Percentiles rank a stretch among this genome's conserved stretches.
phyloP scores from a whole-genome alignment of 768 basidiomycete species.

The Cystofilobasidium ferigula region DNA sequence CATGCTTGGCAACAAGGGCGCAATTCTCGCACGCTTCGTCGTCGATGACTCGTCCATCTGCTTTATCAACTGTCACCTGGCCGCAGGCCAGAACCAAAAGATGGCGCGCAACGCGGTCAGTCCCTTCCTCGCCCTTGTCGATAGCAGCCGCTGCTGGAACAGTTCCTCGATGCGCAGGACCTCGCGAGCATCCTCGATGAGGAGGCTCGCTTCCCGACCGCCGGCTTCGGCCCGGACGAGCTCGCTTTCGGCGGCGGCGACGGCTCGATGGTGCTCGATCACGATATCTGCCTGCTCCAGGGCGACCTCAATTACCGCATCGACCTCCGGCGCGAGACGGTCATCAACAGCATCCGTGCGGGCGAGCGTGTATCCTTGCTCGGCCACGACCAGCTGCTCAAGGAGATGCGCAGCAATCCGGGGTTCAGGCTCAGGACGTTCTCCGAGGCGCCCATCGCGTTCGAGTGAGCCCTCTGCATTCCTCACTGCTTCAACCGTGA shows the following conservation, averaged over 20 bases:
- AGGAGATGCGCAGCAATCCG: slow-evolving; percentile 80
- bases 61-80: slow-evolving; percentile 92
- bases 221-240: slow-evolving; percentile 43
- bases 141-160: neutral
- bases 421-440: slow-evolving; percentile 75
- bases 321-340: slow-evolving; percentile 76
- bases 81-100: slow-evolving; percentile 70
- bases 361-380: slow-evolving; percentile 56
- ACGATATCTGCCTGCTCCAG: slow-evolving; percentile 85
- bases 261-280: slow-evolving; percentile 84
- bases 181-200: slow-evolving; percentile 78
- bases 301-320: slow-evolving; percentile 98
- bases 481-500: neutral
- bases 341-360: slow-evolving; percentile 57
- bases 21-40: slow-evolving; percentile 73
- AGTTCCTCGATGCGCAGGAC: slow-evolving; percentile 43
- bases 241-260: slow-evolving; percentile 79
- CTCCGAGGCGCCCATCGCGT: slow-evolving; percentile 64
- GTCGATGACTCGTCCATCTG: slow-evolving; percentile 88
- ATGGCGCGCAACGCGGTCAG: slow-evolving; percentile 58
- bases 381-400: slow-evolving; percentile 69
- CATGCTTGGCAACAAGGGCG: slow-evolving; percentile 92
- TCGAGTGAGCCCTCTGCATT: slow-evolving; percentile 36
- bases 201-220: slow-evolving; percentile 49
- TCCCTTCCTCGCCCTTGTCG: neutral